A percentile compares a stretch with the other conserved stretches of the same genome.
Evolutionary conservation across 2,329 filamentous ascomycete genomes (phyloP).

Genomic region (Fusarium mundagurra): DNA sequence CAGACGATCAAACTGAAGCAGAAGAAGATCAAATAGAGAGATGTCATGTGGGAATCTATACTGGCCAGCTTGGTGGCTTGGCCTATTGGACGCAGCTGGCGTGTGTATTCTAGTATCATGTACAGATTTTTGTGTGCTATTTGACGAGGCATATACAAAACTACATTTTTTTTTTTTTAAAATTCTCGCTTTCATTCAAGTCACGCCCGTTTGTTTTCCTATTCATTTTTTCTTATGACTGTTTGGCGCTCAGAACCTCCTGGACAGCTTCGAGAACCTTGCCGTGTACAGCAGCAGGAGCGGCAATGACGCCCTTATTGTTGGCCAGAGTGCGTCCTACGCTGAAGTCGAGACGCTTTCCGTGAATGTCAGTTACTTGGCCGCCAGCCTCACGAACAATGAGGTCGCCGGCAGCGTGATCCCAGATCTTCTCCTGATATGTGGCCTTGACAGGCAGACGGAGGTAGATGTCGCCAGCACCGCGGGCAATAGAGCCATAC

Average conservation of each 20-base stretch:
- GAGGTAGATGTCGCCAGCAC: conserved; percentile 94
- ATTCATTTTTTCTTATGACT: conserved; percentile 23
- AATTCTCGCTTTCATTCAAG: conserved; percentile 14
- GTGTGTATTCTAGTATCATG: conserved; percentile 45
- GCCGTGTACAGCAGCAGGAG: conserved; percentile 78
- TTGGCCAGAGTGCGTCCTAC: conserved; percentile 84
- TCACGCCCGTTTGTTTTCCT: neutral
- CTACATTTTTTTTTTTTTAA: conserved; percentile 31
- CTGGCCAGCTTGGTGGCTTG: conserved; percentile 18
- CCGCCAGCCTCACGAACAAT: conserved; percentile 96
- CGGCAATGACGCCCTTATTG: conserved; percentile 95
- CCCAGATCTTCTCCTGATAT: conserved; percentile 99
- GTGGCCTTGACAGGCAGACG: conserved; percentile 84
- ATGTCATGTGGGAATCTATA: neutral
- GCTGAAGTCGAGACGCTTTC: conserved; percentile 86
- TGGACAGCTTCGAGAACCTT: conserved; percentile 84
- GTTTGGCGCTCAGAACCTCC: conserved; percentile 69
- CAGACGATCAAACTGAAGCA: conserved; percentile 98
- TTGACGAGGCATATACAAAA: conserved; percentile 45
- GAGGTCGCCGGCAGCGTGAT: conserved; percentile 93
- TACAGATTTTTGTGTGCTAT: conserved; percentile 47
- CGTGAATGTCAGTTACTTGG: conserved; percentile 87
- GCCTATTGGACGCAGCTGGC: conserved; percentile 39
- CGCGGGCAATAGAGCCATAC: conserved; percentile 93
- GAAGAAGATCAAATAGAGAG: conserved; percentile 88